Evolutionary conservation across 2,329 filamentous ascomycete species (phyloP).

Genomic region (Colletotrichum spinosum): DNA sequence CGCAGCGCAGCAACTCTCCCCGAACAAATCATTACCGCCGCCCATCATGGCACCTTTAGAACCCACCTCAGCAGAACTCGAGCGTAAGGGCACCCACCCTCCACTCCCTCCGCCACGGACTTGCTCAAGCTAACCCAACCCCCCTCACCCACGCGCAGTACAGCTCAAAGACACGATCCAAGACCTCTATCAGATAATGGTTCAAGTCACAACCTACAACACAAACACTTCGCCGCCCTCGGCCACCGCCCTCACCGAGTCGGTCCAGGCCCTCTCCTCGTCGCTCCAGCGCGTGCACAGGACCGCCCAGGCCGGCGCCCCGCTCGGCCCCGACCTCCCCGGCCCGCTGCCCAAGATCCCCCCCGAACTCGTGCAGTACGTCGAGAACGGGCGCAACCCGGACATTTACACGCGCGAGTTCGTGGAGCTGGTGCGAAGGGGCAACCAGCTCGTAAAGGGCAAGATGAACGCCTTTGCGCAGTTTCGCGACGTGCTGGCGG

Average conservation of each 20-base stretch:
- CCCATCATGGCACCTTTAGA: slow-evolving; percentile 55
- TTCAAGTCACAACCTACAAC: slow-evolving; percentile 73
- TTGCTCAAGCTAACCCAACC: background rate
- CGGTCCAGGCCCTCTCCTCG: slow-evolving; percentile 49
- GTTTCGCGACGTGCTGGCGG: slow-evolving; percentile 73
- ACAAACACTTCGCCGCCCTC: slow-evolving; percentile 41
- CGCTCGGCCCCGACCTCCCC: slow-evolving; percentile 33
- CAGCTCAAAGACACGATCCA: slow-evolving; percentile 73
- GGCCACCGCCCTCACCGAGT: slow-evolving; percentile 34
- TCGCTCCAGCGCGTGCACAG: slow-evolving; percentile 53
- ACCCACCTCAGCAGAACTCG: slow-evolving; percentile 51
- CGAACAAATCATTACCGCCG: background rate
- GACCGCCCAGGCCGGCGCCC: slow-evolving; percentile 50
- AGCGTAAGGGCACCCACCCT: slow-evolving; percentile 46
- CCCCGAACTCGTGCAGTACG: slow-evolving; percentile 74
- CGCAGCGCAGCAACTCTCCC: background rate
- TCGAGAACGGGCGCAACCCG: slow-evolving; percentile 78
- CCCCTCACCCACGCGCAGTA: slow-evolving; percentile 51
- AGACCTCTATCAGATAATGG: slow-evolving; percentile 72
- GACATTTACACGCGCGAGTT: slow-evolving; percentile 82
- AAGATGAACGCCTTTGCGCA: slow-evolving; percentile 70
- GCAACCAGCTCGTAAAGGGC: slow-evolving; percentile 75
- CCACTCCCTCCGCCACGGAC: too few relatives aligned
- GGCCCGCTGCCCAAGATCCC: slow-evolving; percentile 64
- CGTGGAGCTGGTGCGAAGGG: slow-evolving; percentile 73